Evolutionary conservation across 2,329 filamentous ascomycete species (phyloP), one percentile per base, ranked within the genome.

Genomic region (Fusarium praegraminearum): DNA sequence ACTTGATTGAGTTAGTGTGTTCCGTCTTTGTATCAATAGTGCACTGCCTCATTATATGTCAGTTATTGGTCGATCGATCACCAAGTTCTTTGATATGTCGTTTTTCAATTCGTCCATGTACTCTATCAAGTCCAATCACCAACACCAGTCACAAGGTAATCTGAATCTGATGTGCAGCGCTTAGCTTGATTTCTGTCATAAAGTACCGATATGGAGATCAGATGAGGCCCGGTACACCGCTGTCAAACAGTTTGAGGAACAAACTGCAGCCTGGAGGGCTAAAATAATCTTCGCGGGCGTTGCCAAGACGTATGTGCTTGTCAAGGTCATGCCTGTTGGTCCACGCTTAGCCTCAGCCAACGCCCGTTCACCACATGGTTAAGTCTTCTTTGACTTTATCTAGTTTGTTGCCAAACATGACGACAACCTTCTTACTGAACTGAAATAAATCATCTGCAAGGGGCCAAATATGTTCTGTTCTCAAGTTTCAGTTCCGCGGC

Each of bases 81-180:
- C 26, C 20, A 36, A 13, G 16, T 7, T 50, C 20, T 43, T 26
- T 51, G 24, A 40, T 28, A 52, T 18, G 35, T 41, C n/a, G 6
- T 40, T 26, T 28, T 40, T 13, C 49, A 22, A 41, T 52, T 52
- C 35, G 49, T 41, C 49, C 40, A 28, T 20, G 35, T 26, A 26
- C 16, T 12, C 24, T 30, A 24, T 12, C 35, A 22, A 26, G 6
- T 10, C 43, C 20, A 52, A 41, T 57, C 52, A 67, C 56, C 63
- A 41, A 57, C 56, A 62, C 41, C 54, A 62, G 63, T 58, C 63
- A 60, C 63, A 56, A 50, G n/a, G 24, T 15, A 28, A 22, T 28
- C 9, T 26, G 33, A 41, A 22, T 28, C 9, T 26, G 33, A 41
- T 40, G n/a, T 38, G 38, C 32, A 33, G 49, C 28, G 55, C 38